Percentiles rank a stretch among this genome's conserved stretches.
These are phyloP conservation scores for Corrigiola litoralis DNA, from an alignment of 179 eudicot species.

Conservation along the genomic window DNA sequence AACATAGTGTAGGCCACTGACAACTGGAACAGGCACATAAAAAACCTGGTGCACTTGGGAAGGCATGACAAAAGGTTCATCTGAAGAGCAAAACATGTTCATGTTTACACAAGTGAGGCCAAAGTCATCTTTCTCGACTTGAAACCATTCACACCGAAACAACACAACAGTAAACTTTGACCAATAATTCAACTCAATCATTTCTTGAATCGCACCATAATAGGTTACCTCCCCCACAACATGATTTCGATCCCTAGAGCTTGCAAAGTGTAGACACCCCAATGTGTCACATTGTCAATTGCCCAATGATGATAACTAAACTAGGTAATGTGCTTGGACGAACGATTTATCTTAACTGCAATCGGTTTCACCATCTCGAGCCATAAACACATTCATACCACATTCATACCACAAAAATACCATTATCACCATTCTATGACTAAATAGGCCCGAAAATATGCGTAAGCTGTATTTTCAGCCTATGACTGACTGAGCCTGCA, in stretches of 20 bases:
- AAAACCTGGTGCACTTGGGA: constrained; percentile 17
- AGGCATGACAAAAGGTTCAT: constrained; percentile 19
- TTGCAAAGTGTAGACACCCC: too few species aligned
- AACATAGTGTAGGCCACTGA: constrained; percentile 1
- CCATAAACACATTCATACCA: too few species aligned
- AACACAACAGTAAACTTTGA: constrained; percentile 1
- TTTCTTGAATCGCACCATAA: constrained; percentile 14
- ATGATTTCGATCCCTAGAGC: constrained; percentile 8
- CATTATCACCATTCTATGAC: too few species aligned
- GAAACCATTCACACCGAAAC: constrained; percentile 15
- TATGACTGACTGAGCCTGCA: too few species aligned
- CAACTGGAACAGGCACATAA: neutral
- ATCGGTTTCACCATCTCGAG: too few species aligned
- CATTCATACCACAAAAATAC: too few species aligned
- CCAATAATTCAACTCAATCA: constrained; percentile 19
- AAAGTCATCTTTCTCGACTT: constrained; percentile 12
- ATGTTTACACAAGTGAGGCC: constrained; percentile 2
- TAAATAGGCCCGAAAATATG: too few species aligned
- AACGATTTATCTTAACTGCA: too few species aligned
- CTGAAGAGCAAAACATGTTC: neutral
- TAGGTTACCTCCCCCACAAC: constrained; percentile 1
- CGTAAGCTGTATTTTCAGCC: too few species aligned
- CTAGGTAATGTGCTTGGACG: too few species aligned
- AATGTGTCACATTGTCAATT: too few species aligned
- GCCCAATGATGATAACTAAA: too few species aligned